Conservation (phyloP, 2,329 filamentous ascomycete genomes). For the Colletotrichum ledebouriae region DNA sequence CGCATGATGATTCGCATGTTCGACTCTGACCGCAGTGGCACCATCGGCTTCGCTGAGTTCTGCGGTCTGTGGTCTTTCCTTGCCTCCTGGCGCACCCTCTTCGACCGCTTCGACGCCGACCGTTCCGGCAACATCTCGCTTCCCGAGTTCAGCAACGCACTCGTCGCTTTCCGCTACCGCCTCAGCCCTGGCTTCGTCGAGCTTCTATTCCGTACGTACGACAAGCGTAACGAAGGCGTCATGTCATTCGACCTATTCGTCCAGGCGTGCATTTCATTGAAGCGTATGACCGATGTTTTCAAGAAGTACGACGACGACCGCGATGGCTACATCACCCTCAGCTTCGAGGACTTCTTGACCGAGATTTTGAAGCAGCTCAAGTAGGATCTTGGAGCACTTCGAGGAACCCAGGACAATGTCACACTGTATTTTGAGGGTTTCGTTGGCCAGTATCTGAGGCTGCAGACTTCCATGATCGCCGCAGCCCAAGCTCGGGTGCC, state of each 20-base stretch:
- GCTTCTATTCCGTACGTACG: constrained; percentile 89
- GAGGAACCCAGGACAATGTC: too few relatives aligned
- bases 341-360: constrained; percentile 84
- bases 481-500: too few relatives aligned
- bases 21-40: constrained; percentile 88
- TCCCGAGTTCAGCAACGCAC: constrained; percentile 88
- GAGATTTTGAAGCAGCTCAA: constrained; percentile 74
- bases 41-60: constrained; percentile 96
- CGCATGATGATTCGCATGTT: constrained; percentile 99
- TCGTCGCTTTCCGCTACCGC: constrained; percentile 94
- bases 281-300: constrained; percentile 99
- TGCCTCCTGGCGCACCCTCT: constrained; percentile 91
- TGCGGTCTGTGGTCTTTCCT: constrained; percentile 97
- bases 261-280: constrained; percentile 95
- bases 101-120: constrained; percentile 95
- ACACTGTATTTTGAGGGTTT: too few relatives aligned
- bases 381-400: constrained; percentile 48
- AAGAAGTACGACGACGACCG: constrained; percentile 98
- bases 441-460: too few relatives aligned
- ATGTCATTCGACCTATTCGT: constrained; percentile 98
- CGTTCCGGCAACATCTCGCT: constrained; percentile 87
- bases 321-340: constrained; percentile 90
- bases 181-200: constrained; percentile 87
- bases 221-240: constrained; percentile 77
- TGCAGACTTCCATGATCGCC: too few relatives aligned